Base-by-base conservation (phyloP, 352 stramenopile species). In the Globisporangium lucens region DNA sequence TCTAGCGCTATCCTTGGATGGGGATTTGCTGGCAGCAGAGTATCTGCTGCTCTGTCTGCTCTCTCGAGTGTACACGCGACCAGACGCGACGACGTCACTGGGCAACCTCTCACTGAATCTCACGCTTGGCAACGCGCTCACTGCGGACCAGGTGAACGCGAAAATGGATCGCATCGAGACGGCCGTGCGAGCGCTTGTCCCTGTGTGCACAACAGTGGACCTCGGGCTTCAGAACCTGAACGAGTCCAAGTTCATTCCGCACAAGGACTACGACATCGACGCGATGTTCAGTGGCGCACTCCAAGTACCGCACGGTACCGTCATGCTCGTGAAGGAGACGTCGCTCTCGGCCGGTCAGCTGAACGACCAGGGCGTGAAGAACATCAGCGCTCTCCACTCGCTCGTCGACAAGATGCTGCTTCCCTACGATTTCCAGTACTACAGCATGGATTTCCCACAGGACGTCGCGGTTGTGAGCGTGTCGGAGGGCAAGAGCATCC, bases 371-470 rank as follows among this genome's bases (percentile, higher is more conserved):
- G 87, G 85, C 17, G 82, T 91, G 15, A 88, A 87, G 70, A 95
- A 95, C 51, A 66, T 95, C 33, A 77, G 72, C 4, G 85, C 83
- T 9, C 67, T 95, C 33, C 80, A 93, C 68, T 84, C 82, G 7
- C 75, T 95, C 15, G 76, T 93, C 2, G 74, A 79, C 30, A 92
- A 90, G 69, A 87, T 93, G 82, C 66, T 92, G 29, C 73, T 95
- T 20, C 80, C 83, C 13, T 95, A 95, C 65, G 87, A 95, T 53
- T 95, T 95, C 51, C 80, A 91, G 59, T 95, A 82, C 60, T 95
- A 92, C 75, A 86, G 77, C 55, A 92, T 91, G 78, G 85, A 93
- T 56, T 95, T 95, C 56, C 83, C 86, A 0, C 85, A 92, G 60
- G 84, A 95, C 35, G 79, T 90, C 60, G 73, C 79, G 0, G 63